These are phyloP conservation scores for Mucor velutinosus DNA, from an alignment of 371 early-diverging fungal genomes.

Conservation along the genomic window DNA sequence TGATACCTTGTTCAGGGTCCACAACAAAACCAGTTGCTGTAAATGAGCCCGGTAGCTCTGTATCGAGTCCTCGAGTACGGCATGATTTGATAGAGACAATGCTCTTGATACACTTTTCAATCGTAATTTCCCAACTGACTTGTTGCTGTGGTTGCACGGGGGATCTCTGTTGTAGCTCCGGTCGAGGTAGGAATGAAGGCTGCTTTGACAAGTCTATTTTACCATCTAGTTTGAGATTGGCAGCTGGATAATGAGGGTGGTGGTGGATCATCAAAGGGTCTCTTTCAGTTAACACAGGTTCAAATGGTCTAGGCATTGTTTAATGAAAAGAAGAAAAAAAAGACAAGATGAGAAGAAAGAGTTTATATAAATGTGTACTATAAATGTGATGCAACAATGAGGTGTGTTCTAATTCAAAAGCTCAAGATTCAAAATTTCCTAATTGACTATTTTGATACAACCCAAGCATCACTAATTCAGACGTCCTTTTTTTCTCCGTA, in stretches of 20 bases:
- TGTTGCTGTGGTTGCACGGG: neutral
- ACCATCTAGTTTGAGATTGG: neutral
- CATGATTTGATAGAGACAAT: conserved; percentile 87
- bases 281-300: conserved; percentile 14
- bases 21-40: conserved; percentile 93
- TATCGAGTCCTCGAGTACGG: conserved; percentile 86
- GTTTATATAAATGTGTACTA: neutral
- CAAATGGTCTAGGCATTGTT: conserved; percentile 15
- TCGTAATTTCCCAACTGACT: conserved; percentile 69
- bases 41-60: conserved; percentile 78
- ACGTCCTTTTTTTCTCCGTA: neutral
- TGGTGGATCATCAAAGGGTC: neutral
- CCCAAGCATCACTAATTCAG: neutral
- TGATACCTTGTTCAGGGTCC: conserved; percentile 78
- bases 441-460: neutral
- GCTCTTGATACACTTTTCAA: conserved; percentile 74
- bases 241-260: no score
- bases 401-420: neutral
- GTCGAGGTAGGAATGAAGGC: neutral
- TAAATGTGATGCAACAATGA: neutral
- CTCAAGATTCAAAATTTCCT: neutral
- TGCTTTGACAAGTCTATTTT: neutral
- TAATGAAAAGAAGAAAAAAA: neutral
- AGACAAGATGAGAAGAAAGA: neutral
- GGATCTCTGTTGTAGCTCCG: neutral